These are phyloP conservation scores for Pseudogymnoascus sp. DNA, from an alignment of 2,329 filamentous ascomycete genomes.

Conservation along the genomic window DNA sequence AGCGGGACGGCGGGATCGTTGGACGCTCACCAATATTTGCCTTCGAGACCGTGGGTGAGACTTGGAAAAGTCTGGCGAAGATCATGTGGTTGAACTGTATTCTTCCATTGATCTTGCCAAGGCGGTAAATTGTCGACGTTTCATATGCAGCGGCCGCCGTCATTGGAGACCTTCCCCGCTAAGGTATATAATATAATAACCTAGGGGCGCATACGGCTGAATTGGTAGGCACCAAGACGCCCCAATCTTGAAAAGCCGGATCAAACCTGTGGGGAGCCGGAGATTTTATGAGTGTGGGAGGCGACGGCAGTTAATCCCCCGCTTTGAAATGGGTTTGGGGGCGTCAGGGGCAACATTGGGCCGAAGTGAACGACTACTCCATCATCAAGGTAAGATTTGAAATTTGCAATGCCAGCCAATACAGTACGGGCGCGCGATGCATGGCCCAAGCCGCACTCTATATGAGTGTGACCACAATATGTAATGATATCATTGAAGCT, in stretches of 20 bases:
- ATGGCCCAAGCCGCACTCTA: neutral
- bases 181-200: neutral
- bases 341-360: neutral
- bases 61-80: neutral
- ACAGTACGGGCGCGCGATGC: neutral
- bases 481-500: constrained; percentile 4
- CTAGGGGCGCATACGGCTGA: neutral
- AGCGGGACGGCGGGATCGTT: neutral
- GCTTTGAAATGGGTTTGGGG: neutral
- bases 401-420: neutral
- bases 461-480: neutral
- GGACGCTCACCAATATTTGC: neutral
- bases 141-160: neutral
- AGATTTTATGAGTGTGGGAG: neutral
- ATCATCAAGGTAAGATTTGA: neutral
- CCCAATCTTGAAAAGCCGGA: neutral
- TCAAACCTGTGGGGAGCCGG: neutral
- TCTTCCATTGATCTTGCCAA: neutral
- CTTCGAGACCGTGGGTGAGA: neutral
- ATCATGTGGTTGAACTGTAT: constrained; percentile 2
- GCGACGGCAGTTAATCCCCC: neutral
- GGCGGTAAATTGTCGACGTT: neutral
- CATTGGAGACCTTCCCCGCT: constrained; percentile 1
- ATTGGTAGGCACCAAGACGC: neutral
- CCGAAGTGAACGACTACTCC: neutral